Percentiles rank a stretch among this genome's conserved stretches.
Evolutionary conservation across 148 eudicot species (phyloP).

Genomic region (Agrostemma githago): DNA sequence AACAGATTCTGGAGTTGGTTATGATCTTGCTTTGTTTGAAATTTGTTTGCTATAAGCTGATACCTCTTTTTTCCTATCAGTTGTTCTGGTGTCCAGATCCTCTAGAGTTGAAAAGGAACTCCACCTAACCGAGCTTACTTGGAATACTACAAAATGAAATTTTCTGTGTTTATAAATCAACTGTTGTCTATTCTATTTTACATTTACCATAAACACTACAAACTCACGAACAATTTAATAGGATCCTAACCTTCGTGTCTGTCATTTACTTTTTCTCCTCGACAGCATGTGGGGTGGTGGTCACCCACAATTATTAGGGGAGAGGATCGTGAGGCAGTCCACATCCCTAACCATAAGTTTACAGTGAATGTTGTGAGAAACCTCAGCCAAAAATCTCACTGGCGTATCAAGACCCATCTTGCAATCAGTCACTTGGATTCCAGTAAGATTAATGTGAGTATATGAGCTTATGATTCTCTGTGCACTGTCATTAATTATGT

Average conservation of each 20-base stretch:
- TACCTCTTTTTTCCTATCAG: not conserved
- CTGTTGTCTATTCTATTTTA: not conserved
- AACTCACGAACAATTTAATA: not conserved
- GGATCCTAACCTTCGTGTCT: not conserved
- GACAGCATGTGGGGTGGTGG: slow-evolving; percentile 98
- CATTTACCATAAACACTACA: not conserved
- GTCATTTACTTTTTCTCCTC: slow-evolving; percentile 3
- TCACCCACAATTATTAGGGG: slow-evolving; percentile 93
- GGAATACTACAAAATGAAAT: not conserved
- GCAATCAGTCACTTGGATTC: slow-evolving; percentile 86
- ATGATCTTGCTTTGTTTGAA: not conserved
- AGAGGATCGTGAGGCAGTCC: slow-evolving; percentile 93
- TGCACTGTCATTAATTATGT: slow-evolving; percentile 6
- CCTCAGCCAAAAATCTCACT: slow-evolving; percentile 84
- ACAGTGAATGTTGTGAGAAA: slow-evolving; percentile 90
- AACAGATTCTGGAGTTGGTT: not conserved
- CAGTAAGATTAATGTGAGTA: slow-evolving; percentile 73
- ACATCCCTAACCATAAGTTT: slow-evolving; percentile 92
- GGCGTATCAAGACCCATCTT: slow-evolving; percentile 93
- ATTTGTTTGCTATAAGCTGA: not conserved
- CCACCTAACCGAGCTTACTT: not conserved
- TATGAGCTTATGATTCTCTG: slow-evolving; percentile 2
- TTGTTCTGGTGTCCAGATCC: not conserved
- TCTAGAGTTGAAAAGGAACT: not conserved
- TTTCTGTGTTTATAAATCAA: too few relatives aligned